These are phyloP conservation scores for Trametes punicea DNA, from an alignment of 768 basidiomycete species.

Conservation along the genomic window DNA sequence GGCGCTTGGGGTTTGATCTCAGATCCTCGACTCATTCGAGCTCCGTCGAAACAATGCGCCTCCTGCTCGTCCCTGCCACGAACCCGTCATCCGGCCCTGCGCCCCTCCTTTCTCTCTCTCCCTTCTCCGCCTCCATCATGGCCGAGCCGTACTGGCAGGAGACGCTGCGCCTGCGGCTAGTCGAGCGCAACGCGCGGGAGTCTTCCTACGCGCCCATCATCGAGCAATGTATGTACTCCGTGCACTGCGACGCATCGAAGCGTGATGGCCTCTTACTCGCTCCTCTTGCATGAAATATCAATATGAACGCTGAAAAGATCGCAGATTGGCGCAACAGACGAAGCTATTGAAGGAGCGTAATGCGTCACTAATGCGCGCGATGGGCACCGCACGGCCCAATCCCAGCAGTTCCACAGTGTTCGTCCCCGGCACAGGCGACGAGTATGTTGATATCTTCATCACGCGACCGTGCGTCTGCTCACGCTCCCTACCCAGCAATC, in stretches of 20 bases:
- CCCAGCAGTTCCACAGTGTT: constrained; percentile 61
- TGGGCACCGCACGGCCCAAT: constrained; percentile 64
- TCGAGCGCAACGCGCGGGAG: constrained; percentile 80
- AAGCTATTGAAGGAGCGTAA: constrained; percentile 91
- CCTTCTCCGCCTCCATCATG: constrained; percentile 43
- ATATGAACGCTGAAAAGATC: constrained; percentile 54
- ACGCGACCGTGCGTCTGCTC: neutral
- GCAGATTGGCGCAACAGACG: constrained; percentile 88
- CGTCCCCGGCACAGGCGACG: constrained; percentile 61
- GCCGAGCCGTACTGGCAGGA: constrained; percentile 86
- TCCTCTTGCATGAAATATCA: constrained; percentile 10
- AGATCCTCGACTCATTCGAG: constrained; percentile 22
- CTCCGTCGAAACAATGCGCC: constrained; percentile 27
- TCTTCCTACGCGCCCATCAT: constrained; percentile 81
- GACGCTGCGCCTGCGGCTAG: constrained; percentile 69
- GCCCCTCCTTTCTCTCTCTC: neutral
- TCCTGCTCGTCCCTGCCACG: constrained; percentile 14
- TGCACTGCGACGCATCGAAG: constrained; percentile 1
- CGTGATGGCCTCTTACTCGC: neutral
- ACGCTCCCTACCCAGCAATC: constrained; percentile 50
- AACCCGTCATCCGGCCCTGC: constrained; percentile 1
- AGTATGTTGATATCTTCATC: constrained; percentile 48
- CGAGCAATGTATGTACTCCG: constrained; percentile 74
- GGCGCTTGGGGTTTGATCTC: constrained; percentile 19
- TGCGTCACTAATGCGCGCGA: constrained; percentile 80